Evolutionary conservation across 1,284 basidiomycete genomes (phyloP), one percentile per base, ranked within the genome.

Genomic region (Tranzscheliella williamsii): DNA sequence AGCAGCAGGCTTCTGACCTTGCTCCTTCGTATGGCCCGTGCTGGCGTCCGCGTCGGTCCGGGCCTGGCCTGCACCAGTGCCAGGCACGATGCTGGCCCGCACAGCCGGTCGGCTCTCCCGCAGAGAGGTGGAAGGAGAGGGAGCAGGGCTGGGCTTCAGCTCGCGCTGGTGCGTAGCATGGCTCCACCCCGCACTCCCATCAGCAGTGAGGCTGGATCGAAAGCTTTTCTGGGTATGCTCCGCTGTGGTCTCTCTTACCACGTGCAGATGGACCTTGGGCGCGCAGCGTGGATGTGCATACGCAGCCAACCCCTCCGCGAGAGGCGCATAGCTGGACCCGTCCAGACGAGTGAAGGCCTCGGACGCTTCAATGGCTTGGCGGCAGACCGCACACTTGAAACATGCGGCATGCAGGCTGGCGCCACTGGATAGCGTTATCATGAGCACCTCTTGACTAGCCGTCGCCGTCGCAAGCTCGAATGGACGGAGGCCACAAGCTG

Each of bases 371-470:
- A 72, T 72, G 7, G 24, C 8, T 4, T 30, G 24, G 4, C 24
- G 8, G 35, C 71, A 73, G 7, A 67, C 20, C 8, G 40, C 34
- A 35, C 71, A 73, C 8, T 23, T 24, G 45, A 73, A 72, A 44
- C 71, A 73, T 2, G 55, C 48, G 18, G 63, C 56, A 22, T 73
- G 71, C 1, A 72, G 39, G 15, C 57, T 50, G 2, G 39, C 18
- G 6, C 31, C 39, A 16, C 50, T 36, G 2, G 38, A 15, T 5
- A 73, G 38, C 0, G 64, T 57, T 7, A 73, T 48, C 64, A 73
- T 61, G 6, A 52, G 37, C 3, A 54, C 63, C 21, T 69, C 58
- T 12, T 53, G 17, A 3, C 15, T 23, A 12, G 15, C 12, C n/a
- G 11, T 4, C 11, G 24, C 18, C 15, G 7, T 27, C 4, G 38